Base-by-base conservation (phyloP, 2,329 filamentous ascomycete genomes). In the Paracamarosporium sp. region DNA sequence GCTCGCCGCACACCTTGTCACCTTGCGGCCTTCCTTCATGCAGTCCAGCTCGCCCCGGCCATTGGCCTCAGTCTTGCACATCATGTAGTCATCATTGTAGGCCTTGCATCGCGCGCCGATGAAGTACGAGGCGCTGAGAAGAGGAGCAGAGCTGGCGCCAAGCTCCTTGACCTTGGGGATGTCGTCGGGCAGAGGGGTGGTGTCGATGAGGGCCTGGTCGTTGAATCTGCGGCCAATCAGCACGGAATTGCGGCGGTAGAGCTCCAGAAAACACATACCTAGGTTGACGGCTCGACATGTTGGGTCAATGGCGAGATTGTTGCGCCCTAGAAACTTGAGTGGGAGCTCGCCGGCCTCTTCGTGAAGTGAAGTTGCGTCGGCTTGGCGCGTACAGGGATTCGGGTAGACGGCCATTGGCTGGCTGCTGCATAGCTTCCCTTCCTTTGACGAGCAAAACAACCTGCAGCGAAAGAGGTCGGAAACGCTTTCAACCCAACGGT, bases 11-110 rank as follows among this genome's bases (percentile, higher is more conserved):
- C 95, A 99, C 81, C 95, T 88, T 69, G 95, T 99, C 61, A 99
- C 95, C 80, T 95, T 91, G 78, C 95, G 87, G 56, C 95, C 95
- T 83, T 99, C 95, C 85, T 92, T 94, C 86, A 99, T 82, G 81
- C 95, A 99, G 68, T 97, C 92, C 63, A 96, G 80, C 84, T 99
- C 95, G 78, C 93, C 95, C 79, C 87, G 88, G 71, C 95, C 95
- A 62, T 91, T 90, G 72, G 92, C 89, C 81, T 97, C 93, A 68
- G 87, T 91, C 89, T 99, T 99, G 90, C 95, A 99, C 83, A 96
- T 91, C 94, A 99, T 99, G 82, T 90, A 99, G 82, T 99, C 95
- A 84, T 99, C 95, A 81, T 98, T 98, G 85, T 93, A 99, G 56
- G 91, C 84, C 78, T 87, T 90, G 88, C 95, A 99, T 75, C 94